Conservation (phyloP, 108 stramenopile species). For the Nitzschia putrida region DNA sequence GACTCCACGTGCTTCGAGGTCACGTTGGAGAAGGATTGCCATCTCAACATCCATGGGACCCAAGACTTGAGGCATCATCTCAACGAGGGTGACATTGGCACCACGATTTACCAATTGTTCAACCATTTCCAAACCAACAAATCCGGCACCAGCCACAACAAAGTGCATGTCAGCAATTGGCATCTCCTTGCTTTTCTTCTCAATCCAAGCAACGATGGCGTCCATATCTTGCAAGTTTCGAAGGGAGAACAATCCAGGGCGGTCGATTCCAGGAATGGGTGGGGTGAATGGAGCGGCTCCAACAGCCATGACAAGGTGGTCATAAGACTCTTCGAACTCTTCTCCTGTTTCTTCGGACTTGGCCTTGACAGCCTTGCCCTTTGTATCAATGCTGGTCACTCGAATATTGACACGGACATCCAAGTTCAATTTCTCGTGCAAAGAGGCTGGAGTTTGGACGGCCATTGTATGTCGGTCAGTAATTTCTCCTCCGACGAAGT, state of each 20-base stretch:
- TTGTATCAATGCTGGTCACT: conserved; percentile 52
- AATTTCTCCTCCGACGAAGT: conserved; percentile 72
- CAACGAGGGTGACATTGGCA: conserved; percentile 62
- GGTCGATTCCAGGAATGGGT: conserved; percentile 69
- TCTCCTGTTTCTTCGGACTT: conserved; percentile 32
- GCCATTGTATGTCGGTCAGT: conserved; percentile 63
- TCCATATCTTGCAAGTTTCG: conserved; percentile 79
- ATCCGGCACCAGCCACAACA: conserved; percentile 76
- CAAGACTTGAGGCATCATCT: conserved; percentile 66
- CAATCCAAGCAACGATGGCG: conserved; percentile 52
- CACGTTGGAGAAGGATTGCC: conserved; percentile 58
- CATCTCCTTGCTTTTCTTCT: conserved; percentile 31
- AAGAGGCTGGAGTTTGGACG: conserved; percentile 63
- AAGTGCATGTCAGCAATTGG: conserved; percentile 43
- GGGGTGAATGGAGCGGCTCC: conserved; percentile 70
- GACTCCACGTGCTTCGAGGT: conserved; percentile 51
- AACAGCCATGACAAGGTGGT: conserved; percentile 65
- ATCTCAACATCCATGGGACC: conserved; percentile 70
- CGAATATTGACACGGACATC: conserved; percentile 64
- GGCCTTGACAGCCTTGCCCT: conserved; percentile 43
- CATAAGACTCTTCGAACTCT: conserved; percentile 40
- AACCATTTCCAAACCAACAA: conserved; percentile 75
- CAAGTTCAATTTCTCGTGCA: conserved; percentile 55
- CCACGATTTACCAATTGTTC: conserved; percentile 63
- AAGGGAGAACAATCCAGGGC: conserved; percentile 55